Percentiles rank a stretch among this genome's conserved stretches.
Conservation (phyloP, 108 stramenopile species). For the Chaetoceros tenuissimus region DNA sequence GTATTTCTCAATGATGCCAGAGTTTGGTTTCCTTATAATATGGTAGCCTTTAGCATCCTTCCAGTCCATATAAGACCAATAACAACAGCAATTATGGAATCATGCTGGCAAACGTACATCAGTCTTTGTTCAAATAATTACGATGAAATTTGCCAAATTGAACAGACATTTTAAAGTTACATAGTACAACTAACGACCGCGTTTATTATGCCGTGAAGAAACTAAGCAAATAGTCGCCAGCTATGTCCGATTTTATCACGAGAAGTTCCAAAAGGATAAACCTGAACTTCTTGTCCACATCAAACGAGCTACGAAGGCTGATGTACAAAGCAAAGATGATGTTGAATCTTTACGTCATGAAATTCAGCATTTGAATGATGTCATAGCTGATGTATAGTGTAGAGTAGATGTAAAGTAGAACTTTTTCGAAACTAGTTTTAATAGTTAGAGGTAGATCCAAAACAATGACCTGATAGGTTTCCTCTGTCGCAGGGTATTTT, state of each 20-base stretch:
- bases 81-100: conserved; percentile 41
- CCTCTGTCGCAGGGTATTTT: conserved; percentile 26
- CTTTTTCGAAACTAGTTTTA: conserved; percentile 35
- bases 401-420: conserved; percentile 37
- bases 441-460: conserved; percentile 3
- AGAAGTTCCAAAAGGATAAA: conserved; percentile 58
- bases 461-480: conserved; percentile 32
- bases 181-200: too few relatives aligned
- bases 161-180: too few relatives aligned
- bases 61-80: conserved; percentile 31
- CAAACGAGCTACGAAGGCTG: conserved; percentile 57
- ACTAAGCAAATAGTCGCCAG: too few relatives aligned
- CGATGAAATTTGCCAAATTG: too few relatives aligned
- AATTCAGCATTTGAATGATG: conserved; percentile 27
- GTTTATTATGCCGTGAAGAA: too few relatives aligned
- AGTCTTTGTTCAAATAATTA: conserved; percentile 36
- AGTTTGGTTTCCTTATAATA: conserved; percentile 51
- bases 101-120: conserved; percentile 53
- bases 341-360: conserved; percentile 47
- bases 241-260: conserved; percentile 65
- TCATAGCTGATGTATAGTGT: conserved; percentile 12
- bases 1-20: conserved; percentile 40
- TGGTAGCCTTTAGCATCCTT: conserved; percentile 40
- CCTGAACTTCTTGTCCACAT: conserved; percentile 58
- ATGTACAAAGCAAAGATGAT: conserved; percentile 63